Base-by-base conservation (phyloP, 2,329 filamentous ascomycete species). In the Botrytis fabae region DNA sequence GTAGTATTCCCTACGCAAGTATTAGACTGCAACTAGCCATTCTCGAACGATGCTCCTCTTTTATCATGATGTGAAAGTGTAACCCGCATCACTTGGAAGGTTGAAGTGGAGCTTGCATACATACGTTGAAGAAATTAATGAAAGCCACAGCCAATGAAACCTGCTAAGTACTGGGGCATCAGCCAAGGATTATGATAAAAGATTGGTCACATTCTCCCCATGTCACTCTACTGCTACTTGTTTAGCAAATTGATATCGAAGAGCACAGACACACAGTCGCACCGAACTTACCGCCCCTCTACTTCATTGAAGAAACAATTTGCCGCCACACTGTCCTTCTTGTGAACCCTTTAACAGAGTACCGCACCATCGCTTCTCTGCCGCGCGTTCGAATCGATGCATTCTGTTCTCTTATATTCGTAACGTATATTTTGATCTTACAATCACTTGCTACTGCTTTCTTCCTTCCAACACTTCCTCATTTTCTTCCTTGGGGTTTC, bases 291-390 rank as follows among this genome's bases (percentile, higher is more conserved):
- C 62, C 70, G 62, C 51, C 35, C 22, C 70, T 48, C 70, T 68
- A 57, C 54, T 40, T 46, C 48, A 57, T 68, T 68, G 70, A 72
- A 72, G 70, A 68, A 68, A 69, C 48, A 40, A 32, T 48, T 68
- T 72, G 62, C 48, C 62, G 70, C 62, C 40, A 40, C 38, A 57
- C 40, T 72, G 14, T 66, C 61, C 69, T 71, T 38, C 22, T 71
- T 42, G 60, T 54, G 61, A 57, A 59, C 69, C 69, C 57, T 16
- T 57, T 66, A 20, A 44, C 25, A 42, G 46, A 68, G 62, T 48
- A 28, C 62, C 28, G 40, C 70, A 46, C 35, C 32, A 25, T 65
- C 62, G 70, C 62, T 72, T 72, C 62, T 68, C 42, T 72, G 28
- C 51, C 70, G 70, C 70, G 62, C 51, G 32, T 51, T 69, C 64